These are phyloP conservation scores for Passiflora organensis DNA, from an alignment of 345 rosid genomes.

Conservation along the genomic window DNA sequence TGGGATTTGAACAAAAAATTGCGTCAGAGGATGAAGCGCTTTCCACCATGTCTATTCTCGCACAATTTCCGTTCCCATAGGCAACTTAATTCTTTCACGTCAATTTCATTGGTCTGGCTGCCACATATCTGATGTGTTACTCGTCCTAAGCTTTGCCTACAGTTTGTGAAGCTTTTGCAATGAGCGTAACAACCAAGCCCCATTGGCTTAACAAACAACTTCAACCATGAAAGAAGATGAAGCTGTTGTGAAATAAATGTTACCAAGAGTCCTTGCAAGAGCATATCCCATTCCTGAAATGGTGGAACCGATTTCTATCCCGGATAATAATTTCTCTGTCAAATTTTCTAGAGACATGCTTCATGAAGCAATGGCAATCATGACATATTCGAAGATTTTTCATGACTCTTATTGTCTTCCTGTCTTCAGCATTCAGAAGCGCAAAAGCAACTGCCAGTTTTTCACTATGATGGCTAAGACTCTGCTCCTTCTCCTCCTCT, in stretches of 20 bases:
- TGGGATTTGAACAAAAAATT: too few species aligned
- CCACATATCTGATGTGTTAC: too few species aligned
- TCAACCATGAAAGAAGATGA: too few species aligned
- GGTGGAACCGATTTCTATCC: too few species aligned
- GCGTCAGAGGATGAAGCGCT: too few species aligned
- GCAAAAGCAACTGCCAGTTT: constrained; percentile 48
- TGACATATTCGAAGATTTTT: constrained; percentile 45
- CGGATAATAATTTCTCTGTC: constrained; percentile 6
- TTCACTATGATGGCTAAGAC: constrained; percentile 43
- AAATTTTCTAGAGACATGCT: constrained; percentile 33
- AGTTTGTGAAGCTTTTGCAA: too few species aligned
- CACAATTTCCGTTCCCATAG: too few species aligned
- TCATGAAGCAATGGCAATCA: constrained; percentile 46
- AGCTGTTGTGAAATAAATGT: not conserved
- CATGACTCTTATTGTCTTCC: constrained; percentile 32
- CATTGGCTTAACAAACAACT: too few species aligned
- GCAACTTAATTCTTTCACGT: not conserved
- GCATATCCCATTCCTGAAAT: not conserved
- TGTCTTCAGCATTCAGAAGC: constrained; percentile 18
- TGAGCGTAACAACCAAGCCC: too few species aligned
- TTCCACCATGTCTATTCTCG: too few species aligned
- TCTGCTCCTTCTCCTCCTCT: constrained; percentile 53
- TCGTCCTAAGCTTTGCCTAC: too few species aligned
- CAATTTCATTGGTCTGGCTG: not conserved
- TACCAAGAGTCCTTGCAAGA: too few species aligned